phyloP scores from a whole-genome alignment of 371 early-diverging fungal species.

The Syncephalis plumigaleata region DNA sequence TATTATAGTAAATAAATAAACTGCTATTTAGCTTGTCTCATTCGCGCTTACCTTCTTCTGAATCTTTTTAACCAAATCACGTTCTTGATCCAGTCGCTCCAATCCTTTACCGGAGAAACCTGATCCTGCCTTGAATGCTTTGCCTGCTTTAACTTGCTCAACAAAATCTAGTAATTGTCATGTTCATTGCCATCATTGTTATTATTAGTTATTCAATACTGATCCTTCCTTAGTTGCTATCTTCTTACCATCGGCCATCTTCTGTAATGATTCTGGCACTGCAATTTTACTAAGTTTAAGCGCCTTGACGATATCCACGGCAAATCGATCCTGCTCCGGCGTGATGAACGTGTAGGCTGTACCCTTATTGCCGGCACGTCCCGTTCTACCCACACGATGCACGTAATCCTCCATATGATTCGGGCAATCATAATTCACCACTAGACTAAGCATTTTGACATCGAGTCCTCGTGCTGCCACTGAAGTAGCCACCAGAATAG shows the following conservation, averaged over 20 bases:
- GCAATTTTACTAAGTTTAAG: constrained; percentile 52
- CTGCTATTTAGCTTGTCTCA: no score
- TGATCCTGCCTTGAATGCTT: constrained; percentile 57
- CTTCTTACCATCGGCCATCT: constrained; percentile 35
- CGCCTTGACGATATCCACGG: constrained; percentile 86
- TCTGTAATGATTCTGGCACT: constrained; percentile 62
- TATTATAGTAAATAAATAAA: background rate
- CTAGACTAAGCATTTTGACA: constrained; percentile 88
- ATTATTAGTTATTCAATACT: no score
- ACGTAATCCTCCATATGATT: constrained; percentile 97
- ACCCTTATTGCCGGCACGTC: constrained; percentile 95
- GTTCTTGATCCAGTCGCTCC: constrained; percentile 83
- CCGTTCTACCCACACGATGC: constrained; percentile 98
- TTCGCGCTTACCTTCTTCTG: constrained; percentile 58
- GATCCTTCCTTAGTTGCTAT: background rate
- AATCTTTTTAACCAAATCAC: constrained; percentile 74
- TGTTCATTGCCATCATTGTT: background rate
- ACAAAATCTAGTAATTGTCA: constrained; percentile 31
- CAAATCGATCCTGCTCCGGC: constrained; percentile 83
- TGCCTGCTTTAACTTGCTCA: constrained; percentile 77
- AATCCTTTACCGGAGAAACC: constrained; percentile 97
- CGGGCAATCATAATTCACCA: constrained; percentile 97
- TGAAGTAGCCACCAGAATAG: constrained; percentile 95
- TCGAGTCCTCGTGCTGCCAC: constrained; percentile 99
- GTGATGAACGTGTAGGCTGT: constrained; percentile 91